Evolutionary conservation across 1,284 basidiomycete species (phyloP), one percentile per base, ranked within the genome.

Genomic region (Ustanciosporium gigantosporum): DNA sequence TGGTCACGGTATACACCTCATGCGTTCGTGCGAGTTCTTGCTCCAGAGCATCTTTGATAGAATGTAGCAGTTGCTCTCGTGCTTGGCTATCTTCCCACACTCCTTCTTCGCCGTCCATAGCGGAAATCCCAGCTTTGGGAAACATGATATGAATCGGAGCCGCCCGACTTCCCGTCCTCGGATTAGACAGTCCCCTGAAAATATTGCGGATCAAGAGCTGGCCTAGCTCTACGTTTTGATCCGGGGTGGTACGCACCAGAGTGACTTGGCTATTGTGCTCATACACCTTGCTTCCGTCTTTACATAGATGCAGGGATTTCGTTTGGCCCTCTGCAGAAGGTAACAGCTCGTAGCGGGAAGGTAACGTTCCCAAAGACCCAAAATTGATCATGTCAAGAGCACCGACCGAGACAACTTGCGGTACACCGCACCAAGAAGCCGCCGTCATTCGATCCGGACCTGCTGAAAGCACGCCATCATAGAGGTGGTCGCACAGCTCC

Each of bases 331-430:
- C 27, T n/a, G 9, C 11, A n/a, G 11, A 11, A n/a, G 27, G 27
- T 11, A 46, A 22, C 20, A 51, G 31, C 36, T 25, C 36, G 43
- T 34, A 41, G 2, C 31, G 36, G 2, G 49, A 42, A 2, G 60
- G 53, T 8, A 64, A 31, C 13, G 41, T 49, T 3, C 29, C n/a
- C 9, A 53, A 13, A 5, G 46, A 40, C 16, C 60, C 60, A 27
- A 58, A 64, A n/a, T 64, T 64, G 49, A 64, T 58, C 55, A 64
- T 64, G 22, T 64, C 60, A 5, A 64, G 42, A 5, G 53, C 60
- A 5, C 60, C 60, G 9, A 58, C 46, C 5, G 53, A 58, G 1
- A 64, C 60, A 19, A 64, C 29, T 29, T 52, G 55, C 1, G 60
- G 53, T 0, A 64, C 32, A 5, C 25, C 46, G 11, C 20, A 4